A percentile compares a stretch with the other conserved stretches of the same genome.
phyloP scores from a whole-genome alignment of 495 filamentous ascomycete genomes.

The Lichina pygmaea region DNA sequence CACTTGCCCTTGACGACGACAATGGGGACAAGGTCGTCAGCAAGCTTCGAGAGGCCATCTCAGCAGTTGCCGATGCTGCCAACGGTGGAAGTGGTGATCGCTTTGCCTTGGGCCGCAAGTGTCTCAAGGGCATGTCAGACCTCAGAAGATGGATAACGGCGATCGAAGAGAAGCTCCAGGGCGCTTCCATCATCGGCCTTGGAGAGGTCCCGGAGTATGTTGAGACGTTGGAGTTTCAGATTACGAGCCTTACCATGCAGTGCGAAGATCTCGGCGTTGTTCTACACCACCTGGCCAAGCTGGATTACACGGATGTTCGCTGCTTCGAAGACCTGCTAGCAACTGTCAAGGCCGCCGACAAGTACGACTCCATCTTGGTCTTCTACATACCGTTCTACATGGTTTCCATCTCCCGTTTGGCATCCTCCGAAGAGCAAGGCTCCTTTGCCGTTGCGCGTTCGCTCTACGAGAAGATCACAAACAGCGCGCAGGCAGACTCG shows the following conservation, averaged over 20 bases:
- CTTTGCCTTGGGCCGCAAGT: slow-evolving; percentile 34
- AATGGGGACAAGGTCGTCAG: background rate
- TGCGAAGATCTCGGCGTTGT: slow-evolving; percentile 70
- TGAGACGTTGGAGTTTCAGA: slow-evolving; percentile 49
- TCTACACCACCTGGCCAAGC: slow-evolving; percentile 48
- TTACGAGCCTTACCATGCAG: slow-evolving; percentile 46
- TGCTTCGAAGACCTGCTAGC: slow-evolving; percentile 47
- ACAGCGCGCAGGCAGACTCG: slow-evolving; percentile 28
- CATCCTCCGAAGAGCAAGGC: slow-evolving; percentile 36
- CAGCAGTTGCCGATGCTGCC: slow-evolving; percentile 19
- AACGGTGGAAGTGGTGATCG: slow-evolving; percentile 17
- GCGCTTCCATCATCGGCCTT: slow-evolving; percentile 38
- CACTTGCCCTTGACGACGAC: slow-evolving; percentile 28
- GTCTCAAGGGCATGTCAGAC: slow-evolving; percentile 40
- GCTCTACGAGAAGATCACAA: slow-evolving; percentile 37
- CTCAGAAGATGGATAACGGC: slow-evolving; percentile 46
- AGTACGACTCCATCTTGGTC: slow-evolving; percentile 39
- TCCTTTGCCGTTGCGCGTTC: slow-evolving; percentile 35
- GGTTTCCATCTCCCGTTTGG: slow-evolving; percentile 44
- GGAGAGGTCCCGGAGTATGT: slow-evolving; percentile 25
- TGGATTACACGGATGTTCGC: slow-evolving; percentile 31
- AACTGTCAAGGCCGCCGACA: slow-evolving; percentile 36
- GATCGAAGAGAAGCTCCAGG: slow-evolving; percentile 43
- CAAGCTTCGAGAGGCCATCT: slow-evolving; percentile 16
- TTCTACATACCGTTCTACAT: slow-evolving; percentile 59